Conservation (phyloP, 2,329 filamentous ascomycete species). For the Ceratocystis huliohia region DNA sequence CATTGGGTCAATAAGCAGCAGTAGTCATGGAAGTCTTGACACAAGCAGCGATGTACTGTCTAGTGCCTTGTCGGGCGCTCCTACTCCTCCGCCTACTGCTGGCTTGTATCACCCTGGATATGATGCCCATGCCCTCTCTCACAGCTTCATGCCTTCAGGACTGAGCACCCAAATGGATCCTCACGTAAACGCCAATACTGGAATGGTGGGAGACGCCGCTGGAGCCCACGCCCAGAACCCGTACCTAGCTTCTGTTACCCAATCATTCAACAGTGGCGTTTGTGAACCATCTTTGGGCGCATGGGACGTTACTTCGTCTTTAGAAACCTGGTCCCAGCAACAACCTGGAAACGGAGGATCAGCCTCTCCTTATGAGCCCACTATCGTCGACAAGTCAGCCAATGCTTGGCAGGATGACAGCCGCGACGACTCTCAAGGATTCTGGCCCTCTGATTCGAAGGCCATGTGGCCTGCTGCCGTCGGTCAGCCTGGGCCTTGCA, state of each 20-base stretch:
- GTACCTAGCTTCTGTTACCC: constrained; percentile 12
- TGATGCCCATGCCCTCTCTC: background rate
- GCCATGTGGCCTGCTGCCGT: constrained; percentile 13
- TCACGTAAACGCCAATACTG: background rate
- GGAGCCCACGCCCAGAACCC: background rate
- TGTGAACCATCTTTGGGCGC: constrained; percentile 8
- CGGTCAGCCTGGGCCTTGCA: background rate
- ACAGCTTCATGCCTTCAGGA: constrained; percentile 11
- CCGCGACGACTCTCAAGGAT: constrained; percentile 11
- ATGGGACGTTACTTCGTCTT: constrained; percentile 15
- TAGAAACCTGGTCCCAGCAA: constrained; percentile 15
- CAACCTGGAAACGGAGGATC: constrained; percentile 8
- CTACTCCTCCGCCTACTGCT: constrained; percentile 14
- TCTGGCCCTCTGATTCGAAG: constrained; percentile 14
- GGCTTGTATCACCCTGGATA: constrained; percentile 7
- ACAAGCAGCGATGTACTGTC: constrained; percentile 17
- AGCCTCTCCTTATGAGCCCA: constrained; percentile 18
- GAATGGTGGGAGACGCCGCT: background rate
- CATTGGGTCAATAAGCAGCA: constrained; percentile 17
- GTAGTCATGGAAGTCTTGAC: constrained; percentile 18
- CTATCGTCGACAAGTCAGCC: constrained; percentile 14
- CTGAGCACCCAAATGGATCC: constrained; percentile 12
- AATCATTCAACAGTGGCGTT: constrained; percentile 15
- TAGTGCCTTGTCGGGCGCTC: constrained; percentile 4
- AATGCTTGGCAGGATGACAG: constrained; percentile 12